These are phyloP conservation scores for Fraxinus pennsylvanica DNA, from an alignment of 257 asterid species.

Conservation along the genomic window DNA sequence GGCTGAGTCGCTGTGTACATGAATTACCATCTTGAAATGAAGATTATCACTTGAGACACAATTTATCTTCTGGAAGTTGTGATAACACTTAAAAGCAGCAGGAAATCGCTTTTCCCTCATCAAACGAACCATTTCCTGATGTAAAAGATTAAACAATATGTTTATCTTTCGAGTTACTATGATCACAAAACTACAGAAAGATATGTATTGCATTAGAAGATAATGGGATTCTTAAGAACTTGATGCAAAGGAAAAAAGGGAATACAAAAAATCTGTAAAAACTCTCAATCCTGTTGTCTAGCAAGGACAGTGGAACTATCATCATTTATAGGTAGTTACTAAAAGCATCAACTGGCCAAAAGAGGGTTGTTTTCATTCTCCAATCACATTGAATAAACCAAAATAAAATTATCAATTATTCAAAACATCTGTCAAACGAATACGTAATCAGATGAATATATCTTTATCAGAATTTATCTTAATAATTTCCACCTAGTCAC, in stretches of 20 bases:
- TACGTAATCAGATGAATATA: background rate
- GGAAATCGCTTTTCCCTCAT: slow-evolving; percentile 79
- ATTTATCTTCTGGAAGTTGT: slow-evolving; percentile 70
- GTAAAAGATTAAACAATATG: slow-evolving; percentile 17
- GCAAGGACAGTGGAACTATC: slow-evolving; percentile 15
- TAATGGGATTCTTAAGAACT: slow-evolving; percentile 13
- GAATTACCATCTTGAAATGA: slow-evolving; percentile 92
- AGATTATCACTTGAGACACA: slow-evolving; percentile 65
- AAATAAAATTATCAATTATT: background rate
- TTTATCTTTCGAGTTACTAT: slow-evolving; percentile 2
- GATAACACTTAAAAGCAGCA: slow-evolving; percentile 80
- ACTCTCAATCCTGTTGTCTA: slow-evolving; percentile 22
- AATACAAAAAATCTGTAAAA: background rate
- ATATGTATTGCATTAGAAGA: slow-evolving; percentile 15
- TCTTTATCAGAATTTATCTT: background rate
- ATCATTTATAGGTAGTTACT: slow-evolving; percentile 8
- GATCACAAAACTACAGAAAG: background rate
- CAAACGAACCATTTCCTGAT: slow-evolving; percentile 85
- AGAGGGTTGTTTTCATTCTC: slow-evolving; percentile 3
- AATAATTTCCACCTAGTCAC: background rate
- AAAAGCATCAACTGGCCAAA: slow-evolving; percentile 20
- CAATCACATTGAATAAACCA: slow-evolving; percentile 3
- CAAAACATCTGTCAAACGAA: slow-evolving; percentile 1
- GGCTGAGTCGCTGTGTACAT: slow-evolving; percentile 86
- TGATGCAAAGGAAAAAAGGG: background rate